These are phyloP conservation scores for Aspergillus nanangensis DNA, from an alignment of 495 filamentous ascomycete species.

Conservation along the genomic window DNA sequence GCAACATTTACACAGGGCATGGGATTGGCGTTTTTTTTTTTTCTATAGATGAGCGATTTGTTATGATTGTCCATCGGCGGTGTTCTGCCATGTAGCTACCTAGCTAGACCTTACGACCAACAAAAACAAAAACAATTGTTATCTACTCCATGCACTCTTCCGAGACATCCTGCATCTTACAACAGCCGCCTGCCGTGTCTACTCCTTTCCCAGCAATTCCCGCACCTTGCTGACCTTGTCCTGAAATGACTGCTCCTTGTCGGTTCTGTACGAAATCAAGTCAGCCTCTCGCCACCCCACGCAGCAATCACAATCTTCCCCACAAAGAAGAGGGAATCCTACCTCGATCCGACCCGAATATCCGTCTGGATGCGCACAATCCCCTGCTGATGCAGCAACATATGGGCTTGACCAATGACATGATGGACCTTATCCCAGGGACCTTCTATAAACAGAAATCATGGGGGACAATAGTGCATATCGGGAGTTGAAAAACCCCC, in stretches of 20 bases:
- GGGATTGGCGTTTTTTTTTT: not conserved
- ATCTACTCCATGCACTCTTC: too few relatives aligned
- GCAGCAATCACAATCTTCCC: not conserved
- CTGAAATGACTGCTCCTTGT: conserved; percentile 61
- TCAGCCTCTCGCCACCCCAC: not conserved
- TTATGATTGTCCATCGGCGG: not conserved
- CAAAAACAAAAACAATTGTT: too few relatives aligned
- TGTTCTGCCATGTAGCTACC: not conserved
- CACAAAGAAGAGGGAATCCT: conserved; percentile 20
- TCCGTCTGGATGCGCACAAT: conserved; percentile 82
- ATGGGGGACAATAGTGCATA: not conserved
- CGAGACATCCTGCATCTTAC: not conserved
- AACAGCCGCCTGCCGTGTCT: too few relatives aligned
- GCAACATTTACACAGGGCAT: too few relatives aligned
- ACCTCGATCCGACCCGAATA: conserved; percentile 84
- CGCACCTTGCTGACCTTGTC: conserved; percentile 67
- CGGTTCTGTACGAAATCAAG: conserved; percentile 47
- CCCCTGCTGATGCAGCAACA: conserved; percentile 74
- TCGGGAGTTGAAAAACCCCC: too few relatives aligned
- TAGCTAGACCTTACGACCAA: not conserved
- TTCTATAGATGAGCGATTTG: conserved; percentile 1
- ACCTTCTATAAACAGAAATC: conserved; percentile 57
- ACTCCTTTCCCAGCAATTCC: conserved; percentile 46
- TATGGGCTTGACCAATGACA: conserved; percentile 88
- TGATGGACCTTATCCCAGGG: conserved; percentile 86